Evolutionary conservation across 2,329 filamentous ascomycete genomes (phyloP).

Genomic region (Cercospora sp.): DNA sequence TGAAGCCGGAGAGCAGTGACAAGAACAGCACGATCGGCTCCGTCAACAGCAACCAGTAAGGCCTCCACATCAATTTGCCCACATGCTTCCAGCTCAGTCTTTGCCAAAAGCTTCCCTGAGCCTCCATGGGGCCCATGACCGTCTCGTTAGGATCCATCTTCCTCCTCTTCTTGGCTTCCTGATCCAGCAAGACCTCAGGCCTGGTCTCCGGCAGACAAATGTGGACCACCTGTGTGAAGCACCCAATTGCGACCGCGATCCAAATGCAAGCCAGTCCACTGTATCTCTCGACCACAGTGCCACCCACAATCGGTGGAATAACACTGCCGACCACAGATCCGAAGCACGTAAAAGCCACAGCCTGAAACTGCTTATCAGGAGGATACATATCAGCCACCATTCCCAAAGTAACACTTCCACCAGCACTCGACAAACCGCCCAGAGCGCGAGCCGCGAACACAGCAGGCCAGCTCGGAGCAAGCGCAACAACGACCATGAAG

Average conservation of each 20-base stretch:
- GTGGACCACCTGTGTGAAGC: slow-evolving; percentile 61
- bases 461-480: slow-evolving; percentile 45
- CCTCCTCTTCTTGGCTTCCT: slow-evolving; percentile 70
- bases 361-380: slow-evolving; percentile 58
- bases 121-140: slow-evolving; percentile 72
- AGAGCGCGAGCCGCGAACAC: slow-evolving; percentile 48
- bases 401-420: slow-evolving; percentile 64
- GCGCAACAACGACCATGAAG: slow-evolving; percentile 63
- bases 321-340: slow-evolving; percentile 38
- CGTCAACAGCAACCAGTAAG: slow-evolving; percentile 71
- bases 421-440: slow-evolving; percentile 57
- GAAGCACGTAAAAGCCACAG: slow-evolving; percentile 55
- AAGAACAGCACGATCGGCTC: slow-evolving; percentile 73
- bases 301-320: slow-evolving; percentile 37
- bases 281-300: slow-evolving; percentile 43
- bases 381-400: slow-evolving; percentile 65
- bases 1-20: slow-evolving; percentile 70
- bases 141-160: slow-evolving; percentile 51
- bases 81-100: slow-evolving; percentile 45
- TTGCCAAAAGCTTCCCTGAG: slow-evolving; percentile 43
- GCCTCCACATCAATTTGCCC: slow-evolving; percentile 57
- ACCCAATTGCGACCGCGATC: slow-evolving; percentile 81
- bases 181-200: slow-evolving; percentile 72
- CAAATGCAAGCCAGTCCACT: slow-evolving; percentile 79
- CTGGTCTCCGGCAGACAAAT: slow-evolving; percentile 67